Conservation (phyloP, 2,329 filamentous ascomycete genomes). For the Aspergillus sp. region DNA sequence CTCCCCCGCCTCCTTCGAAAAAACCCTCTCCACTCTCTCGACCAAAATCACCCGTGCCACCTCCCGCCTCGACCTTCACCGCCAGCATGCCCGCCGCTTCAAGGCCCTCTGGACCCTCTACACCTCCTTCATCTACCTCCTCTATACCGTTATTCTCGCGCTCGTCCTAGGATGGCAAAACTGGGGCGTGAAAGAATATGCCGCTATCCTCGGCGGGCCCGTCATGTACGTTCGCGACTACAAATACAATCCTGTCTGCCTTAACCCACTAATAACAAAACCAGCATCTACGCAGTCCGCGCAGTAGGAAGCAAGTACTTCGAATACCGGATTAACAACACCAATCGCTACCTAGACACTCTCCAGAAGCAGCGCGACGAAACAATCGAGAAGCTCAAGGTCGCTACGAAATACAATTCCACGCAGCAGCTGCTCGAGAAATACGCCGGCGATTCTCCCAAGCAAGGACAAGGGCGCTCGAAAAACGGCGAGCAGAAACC, state of each 20-base stretch:
- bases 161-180: constrained; percentile 82
- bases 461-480: constrained; percentile 18
- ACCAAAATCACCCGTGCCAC: constrained; percentile 76
- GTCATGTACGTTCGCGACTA: constrained; percentile 58
- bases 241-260: neutral
- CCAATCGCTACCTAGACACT: constrained; percentile 68
- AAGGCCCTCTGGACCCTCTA: constrained; percentile 90
- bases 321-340: constrained; percentile 73
- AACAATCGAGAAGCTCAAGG: constrained; percentile 92
- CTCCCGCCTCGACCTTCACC: constrained; percentile 69
- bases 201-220: constrained; percentile 74
- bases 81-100: constrained; percentile 71
- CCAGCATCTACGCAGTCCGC: constrained; percentile 77
- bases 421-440: constrained; percentile 92
- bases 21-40: constrained; percentile 77
- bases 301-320: constrained; percentile 68
- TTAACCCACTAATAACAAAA: neutral
- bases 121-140: constrained; percentile 82
- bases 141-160: constrained; percentile 77
- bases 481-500: constrained; percentile 25
- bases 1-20: constrained; percentile 91
- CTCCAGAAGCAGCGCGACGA: constrained; percentile 76
- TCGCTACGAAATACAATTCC: constrained; percentile 92
- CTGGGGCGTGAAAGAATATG: constrained; percentile 75
- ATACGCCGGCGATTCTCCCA: constrained; percentile 70